Evolutionary conservation across 2,329 filamentous ascomycete species (phyloP).

Genomic region (Botrytis byssoidea): DNA sequence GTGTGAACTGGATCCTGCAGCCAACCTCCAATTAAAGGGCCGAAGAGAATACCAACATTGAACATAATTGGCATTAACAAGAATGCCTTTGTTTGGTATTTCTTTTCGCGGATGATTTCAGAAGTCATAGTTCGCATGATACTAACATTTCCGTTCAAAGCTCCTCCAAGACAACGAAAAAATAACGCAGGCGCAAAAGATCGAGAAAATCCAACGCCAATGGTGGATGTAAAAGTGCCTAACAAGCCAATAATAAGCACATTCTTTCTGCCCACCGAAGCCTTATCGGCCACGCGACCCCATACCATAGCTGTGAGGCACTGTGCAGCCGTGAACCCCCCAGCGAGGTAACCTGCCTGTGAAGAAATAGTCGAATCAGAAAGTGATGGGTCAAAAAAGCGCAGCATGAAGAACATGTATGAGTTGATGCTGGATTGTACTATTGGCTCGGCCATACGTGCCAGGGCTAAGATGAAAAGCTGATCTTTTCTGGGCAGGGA

Average conservation of each 20-base stretch:
- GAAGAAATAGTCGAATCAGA: background rate
- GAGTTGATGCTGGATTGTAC: conserved; percentile 8
- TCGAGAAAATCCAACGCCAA: background rate
- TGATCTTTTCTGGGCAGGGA: conserved; percentile 1
- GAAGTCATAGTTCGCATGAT: conserved; percentile 6
- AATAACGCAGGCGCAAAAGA: conserved; percentile 5
- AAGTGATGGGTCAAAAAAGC: conserved; percentile 1
- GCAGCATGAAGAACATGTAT: conserved; percentile 9
- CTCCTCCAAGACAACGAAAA: conserved; percentile 3
- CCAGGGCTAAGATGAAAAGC: background rate
- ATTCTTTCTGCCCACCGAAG: conserved; percentile 2
- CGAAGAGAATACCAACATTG: conserved; percentile 3
- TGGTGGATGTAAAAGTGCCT: background rate
- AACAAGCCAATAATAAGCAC: background rate
- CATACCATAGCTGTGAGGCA: conserved; percentile 4
- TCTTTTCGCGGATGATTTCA: conserved; percentile 3
- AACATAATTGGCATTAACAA: conserved; percentile 11
- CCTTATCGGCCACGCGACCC: background rate
- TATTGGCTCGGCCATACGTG: conserved; percentile 7
- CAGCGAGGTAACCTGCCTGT: background rate
- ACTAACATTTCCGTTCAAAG: conserved; percentile 3
- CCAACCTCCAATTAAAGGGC: background rate
- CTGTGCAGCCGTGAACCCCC: background rate
- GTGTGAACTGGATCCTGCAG: background rate
- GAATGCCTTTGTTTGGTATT: conserved; percentile 4